Evolutionary conservation across 805 yeast genomes (phyloP), one percentile per base, ranked within the genome.

Genomic region (Candida insectorum): DNA sequence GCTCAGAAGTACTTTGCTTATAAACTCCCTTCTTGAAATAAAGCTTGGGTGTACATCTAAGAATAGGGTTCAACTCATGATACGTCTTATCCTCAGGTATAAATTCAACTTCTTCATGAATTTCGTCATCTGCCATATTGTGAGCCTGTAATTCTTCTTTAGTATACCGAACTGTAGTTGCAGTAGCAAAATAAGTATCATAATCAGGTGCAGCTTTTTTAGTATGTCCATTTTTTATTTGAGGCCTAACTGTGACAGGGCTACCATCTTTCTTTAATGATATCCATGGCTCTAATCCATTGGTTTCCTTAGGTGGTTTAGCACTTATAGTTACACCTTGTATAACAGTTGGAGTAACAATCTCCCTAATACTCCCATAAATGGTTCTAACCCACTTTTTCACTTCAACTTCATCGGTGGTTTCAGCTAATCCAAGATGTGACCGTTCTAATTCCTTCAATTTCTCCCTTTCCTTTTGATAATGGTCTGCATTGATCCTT

Each of bases 381-480:
- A 84, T 73, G 0, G 94, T 85, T 54, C 95, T 73, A 11, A 71
- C 32, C 95, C 95, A 85, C n/a, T n/a, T n/a, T 2, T 87, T 81
- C 35, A 62, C 63, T 4, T 75, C 79, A 3, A 30, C 38, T 7
- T 31, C 32, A n/a, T 28, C 38, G 3, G 45, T 48, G 6, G 44
- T 32, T 4, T 28, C 36, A 10, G 32, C 24, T 26, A 36, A 17
- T 28, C 40, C 39, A 30, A 36, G 16, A 22, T 32, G 39, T 17
- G 17, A 21, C n/a, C 17, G 21, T 23, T 29, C 36, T n/a, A 18
- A 20, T 14, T 34, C 31, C 16, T 34, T 37, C 11, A 39, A 26
- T 18, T 39, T 34, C 23, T 39, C 25, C 12, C 26, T 26, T 15
- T 37, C 28, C 16, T 30, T 30, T 15, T 34, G 40, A n/a, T 39